Conservation (phyloP, 2,329 filamentous ascomycete species). For the Fusarium pilosicola region DNA sequence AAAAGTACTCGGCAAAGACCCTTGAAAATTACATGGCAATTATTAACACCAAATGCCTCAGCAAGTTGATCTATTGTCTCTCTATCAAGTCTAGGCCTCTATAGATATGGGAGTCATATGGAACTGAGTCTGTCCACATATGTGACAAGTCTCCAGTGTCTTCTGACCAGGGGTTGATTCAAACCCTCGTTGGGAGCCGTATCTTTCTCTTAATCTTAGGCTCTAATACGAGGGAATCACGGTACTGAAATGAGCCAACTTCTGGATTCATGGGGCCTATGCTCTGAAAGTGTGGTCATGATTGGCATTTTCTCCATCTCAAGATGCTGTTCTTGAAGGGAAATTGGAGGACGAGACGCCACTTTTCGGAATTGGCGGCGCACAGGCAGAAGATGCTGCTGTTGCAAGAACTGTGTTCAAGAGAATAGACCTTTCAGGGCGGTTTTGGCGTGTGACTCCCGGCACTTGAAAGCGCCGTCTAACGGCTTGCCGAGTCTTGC, state of each 20-base stretch:
- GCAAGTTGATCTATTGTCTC: neutral
- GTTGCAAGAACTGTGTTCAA: neutral
- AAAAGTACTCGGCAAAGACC: neutral
- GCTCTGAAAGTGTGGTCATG: neutral
- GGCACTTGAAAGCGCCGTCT: slow-evolving; percentile 22
- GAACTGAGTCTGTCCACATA: neutral
- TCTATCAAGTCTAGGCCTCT: neutral
- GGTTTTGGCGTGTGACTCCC: slow-evolving; percentile 14
- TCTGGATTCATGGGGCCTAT: neutral
- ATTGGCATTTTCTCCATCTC: neutral
- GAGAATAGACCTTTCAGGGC: slow-evolving; percentile 2
- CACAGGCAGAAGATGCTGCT: slow-evolving; percentile 1
- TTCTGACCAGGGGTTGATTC: neutral
- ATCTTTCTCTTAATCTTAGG: neutral
- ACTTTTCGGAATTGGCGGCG: slow-evolving; percentile 12
- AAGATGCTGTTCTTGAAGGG: slow-evolving; percentile 4
- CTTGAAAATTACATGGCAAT: neutral
- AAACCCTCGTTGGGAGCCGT: neutral
- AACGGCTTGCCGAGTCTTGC: slow-evolving; percentile 29
- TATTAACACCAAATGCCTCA: too few relatives aligned
- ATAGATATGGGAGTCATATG: neutral
- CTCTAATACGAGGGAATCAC: neutral
- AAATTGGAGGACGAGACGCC: slow-evolving; percentile 18
- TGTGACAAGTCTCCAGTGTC: slow-evolving; percentile 14
- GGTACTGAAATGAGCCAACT: neutral